Conservation (phyloP, 225 moss, liverwort and hornwort species). For the Neckera pumila region DNA sequence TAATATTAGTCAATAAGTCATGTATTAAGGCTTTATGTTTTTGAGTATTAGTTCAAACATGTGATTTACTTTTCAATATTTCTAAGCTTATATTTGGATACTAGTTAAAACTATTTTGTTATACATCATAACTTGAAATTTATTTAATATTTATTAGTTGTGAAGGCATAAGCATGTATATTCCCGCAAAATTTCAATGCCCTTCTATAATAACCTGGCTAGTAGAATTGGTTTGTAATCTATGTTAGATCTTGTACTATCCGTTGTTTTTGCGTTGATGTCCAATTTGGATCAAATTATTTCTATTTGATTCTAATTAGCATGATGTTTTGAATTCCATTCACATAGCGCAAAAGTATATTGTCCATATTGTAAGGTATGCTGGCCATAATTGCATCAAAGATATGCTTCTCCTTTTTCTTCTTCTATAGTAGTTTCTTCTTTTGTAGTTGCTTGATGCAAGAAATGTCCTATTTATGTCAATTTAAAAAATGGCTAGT, state of each 20-base stretch:
- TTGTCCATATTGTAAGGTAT: background rate
- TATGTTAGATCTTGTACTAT: background rate
- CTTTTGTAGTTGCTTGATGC: background rate
- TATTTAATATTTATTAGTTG: background rate
- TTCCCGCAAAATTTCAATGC: fast-evolving
- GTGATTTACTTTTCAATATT: background rate
- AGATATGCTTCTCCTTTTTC: background rate
- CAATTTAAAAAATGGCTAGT: no score
- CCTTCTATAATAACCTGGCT: no score
- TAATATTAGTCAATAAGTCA: background rate
- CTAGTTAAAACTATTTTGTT: no score
- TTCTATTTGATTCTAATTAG: background rate
- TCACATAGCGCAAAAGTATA: background rate
- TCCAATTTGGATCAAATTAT: background rate
- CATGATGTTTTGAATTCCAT: background rate
- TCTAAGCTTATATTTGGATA: background rate
- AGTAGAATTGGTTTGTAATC: background rate
- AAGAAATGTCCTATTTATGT: background rate
- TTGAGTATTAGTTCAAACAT: fast-evolving
- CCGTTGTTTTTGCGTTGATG: no score
- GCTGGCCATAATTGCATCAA: no score
- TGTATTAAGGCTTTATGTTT: background rate
- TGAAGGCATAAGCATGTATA: fast-evolving
- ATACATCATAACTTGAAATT: fast-evolving
- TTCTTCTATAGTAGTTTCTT: no score